phyloP scores from a whole-genome alignment of 768 basidiomycete species.

The Pholiota molesta region DNA sequence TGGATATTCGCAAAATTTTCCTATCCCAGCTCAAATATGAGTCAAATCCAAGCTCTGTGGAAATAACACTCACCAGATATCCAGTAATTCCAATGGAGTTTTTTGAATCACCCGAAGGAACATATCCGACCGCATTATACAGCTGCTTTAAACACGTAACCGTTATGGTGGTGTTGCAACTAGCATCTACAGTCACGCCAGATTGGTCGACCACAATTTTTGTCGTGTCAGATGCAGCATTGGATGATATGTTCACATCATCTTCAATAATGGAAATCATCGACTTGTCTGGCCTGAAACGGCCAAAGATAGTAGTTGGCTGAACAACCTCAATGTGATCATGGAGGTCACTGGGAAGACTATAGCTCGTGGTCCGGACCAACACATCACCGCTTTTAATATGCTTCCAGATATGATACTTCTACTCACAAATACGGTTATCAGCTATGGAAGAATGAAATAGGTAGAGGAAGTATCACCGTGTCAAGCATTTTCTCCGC shows the following conservation, averaged over 20 bases:
- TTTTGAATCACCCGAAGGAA: conserved; percentile 39
- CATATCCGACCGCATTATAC: conserved; percentile 54
- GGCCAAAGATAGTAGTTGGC: conserved; percentile 68
- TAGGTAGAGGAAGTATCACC: conserved; percentile 36
- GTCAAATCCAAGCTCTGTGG: conserved; percentile 40
- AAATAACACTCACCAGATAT: conserved; percentile 45
- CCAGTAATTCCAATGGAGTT: conserved; percentile 58
- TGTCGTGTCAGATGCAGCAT: conserved; percentile 16
- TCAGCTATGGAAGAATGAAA: conserved; percentile 1
- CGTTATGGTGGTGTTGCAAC: conserved; percentile 54
- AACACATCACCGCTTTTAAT: conserved; percentile 51
- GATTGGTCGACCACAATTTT: conserved; percentile 26
- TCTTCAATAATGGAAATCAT: conserved; percentile 34
- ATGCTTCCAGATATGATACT: conserved; percentile 67
- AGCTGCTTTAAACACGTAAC: conserved; percentile 55
- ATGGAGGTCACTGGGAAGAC: conserved; percentile 61
- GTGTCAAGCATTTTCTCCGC: conserved; percentile 75
- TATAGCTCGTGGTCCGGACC: conserved; percentile 68
- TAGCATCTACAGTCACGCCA: conserved; percentile 45
- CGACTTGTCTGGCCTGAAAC: conserved; percentile 30
- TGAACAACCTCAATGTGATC: conserved; percentile 69
- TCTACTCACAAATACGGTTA: conserved; percentile 35
- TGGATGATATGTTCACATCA: conserved; percentile 12
- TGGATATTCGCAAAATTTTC: conserved; percentile 51
- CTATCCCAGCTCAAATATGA: conserved; percentile 23